Conservation (phyloP, 345 rosid genomes). For the Hibiscus mutabilis region DNA sequence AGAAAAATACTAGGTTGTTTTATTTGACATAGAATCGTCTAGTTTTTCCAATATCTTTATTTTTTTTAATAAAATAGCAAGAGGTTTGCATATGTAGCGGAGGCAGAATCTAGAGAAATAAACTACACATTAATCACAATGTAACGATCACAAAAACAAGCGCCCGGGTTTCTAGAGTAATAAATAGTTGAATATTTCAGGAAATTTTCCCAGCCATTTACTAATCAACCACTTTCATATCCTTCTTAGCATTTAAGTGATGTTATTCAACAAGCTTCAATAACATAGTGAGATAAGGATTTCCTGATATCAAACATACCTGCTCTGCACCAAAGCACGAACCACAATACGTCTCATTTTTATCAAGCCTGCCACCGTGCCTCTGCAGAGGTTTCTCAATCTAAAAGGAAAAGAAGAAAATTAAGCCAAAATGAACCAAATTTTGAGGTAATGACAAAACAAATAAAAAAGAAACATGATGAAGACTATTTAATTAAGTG, state of each 20-base stretch:
- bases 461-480: neutral
- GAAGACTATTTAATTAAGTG: neutral
- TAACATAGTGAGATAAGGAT: neutral
- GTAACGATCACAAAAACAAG: neutral
- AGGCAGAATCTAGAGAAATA: neutral
- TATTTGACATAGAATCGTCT: neutral
- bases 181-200: neutral
- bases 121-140: neutral
- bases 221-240: neutral
- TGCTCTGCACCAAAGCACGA: conserved; percentile 63
- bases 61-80: too few species aligned
- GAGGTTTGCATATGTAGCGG: too few species aligned
- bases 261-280: conserved; percentile 1
- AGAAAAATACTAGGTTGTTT: neutral
- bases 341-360: conserved; percentile 58
- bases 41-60: neutral
- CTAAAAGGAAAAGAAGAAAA: conserved; percentile 17
- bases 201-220: neutral
- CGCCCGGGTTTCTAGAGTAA: neutral
- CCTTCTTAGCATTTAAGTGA: neutral
- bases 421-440: neutral
- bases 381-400: conserved; percentile 60
- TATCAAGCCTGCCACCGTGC: conserved; percentile 69
- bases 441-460: neutral
- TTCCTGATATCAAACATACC: conserved; percentile 20